A percentile compares a stretch with the other conserved stretches of the same genome.
These are phyloP conservation scores for Kondoa subrosea DNA, from an alignment of 768 basidiomycete genomes.

Conservation along the genomic window DNA sequence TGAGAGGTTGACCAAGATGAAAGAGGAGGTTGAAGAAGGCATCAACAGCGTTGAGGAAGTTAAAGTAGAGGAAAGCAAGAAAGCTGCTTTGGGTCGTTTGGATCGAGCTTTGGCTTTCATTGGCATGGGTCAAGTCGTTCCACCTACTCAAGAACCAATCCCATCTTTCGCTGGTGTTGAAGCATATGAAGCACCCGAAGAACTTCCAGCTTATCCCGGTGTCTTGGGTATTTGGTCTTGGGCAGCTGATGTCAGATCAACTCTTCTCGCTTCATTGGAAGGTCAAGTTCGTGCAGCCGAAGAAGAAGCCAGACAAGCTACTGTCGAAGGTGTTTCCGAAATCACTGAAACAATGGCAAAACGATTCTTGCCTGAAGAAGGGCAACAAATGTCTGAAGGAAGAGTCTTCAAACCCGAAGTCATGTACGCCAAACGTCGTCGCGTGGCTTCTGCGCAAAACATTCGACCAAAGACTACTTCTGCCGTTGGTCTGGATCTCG, in stretches of 20 bases:
- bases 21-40: constrained; percentile 58
- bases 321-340: constrained; percentile 30
- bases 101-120: constrained; percentile 56
- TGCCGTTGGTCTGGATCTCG: constrained; percentile 69
- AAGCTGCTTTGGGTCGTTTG: constrained; percentile 46
- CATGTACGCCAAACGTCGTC: constrained; percentile 60
- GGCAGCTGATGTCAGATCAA: constrained; percentile 32
- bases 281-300: constrained; percentile 33
- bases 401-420: constrained; percentile 84
- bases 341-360: constrained; percentile 45
- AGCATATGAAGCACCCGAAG: constrained; percentile 9
- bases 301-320: constrained; percentile 32
- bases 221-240: constrained; percentile 36
- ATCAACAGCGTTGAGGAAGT: constrained; percentile 66
- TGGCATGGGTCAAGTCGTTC: constrained; percentile 51
- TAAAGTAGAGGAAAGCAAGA: constrained; percentile 42
- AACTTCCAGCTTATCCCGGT: constrained; percentile 35
- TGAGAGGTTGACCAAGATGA: constrained; percentile 64
- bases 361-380: constrained; percentile 41
- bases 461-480: constrained; percentile 33
- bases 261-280: constrained; percentile 33
- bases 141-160: background rate
- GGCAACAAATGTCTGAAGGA: constrained; percentile 30
- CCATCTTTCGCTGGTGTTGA: background rate
- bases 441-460: constrained; percentile 28